Percentiles rank a stretch among this genome's conserved stretches.
phyloP scores from a whole-genome alignment of 2,329 filamentous ascomycete species.

The Pseudogymnoascus verrucosus region DNA sequence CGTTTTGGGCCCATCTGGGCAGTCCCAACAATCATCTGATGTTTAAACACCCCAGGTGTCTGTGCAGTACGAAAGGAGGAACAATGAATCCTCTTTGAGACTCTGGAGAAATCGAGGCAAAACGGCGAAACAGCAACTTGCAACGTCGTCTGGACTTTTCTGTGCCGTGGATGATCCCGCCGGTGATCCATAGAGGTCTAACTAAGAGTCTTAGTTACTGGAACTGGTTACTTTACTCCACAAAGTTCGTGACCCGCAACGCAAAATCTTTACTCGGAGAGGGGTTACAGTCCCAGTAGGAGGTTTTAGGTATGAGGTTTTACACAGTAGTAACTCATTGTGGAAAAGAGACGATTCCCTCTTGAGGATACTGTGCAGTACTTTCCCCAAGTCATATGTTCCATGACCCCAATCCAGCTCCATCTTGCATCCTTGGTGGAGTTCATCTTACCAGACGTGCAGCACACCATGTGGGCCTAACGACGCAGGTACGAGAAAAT shows the following conservation, averaged over 20 bases:
- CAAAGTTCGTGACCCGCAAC: neutral
- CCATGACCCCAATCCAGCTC: conserved; percentile 5
- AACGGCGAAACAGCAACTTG: neutral
- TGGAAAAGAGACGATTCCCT: conserved; percentile 2
- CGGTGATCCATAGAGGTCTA: neutral
- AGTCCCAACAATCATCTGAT: neutral
- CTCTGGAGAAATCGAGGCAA: neutral
- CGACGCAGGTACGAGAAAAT: conserved; percentile 5
- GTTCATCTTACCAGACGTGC: conserved; percentile 6
- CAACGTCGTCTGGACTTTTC: conserved; percentile 5
- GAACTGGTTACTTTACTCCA: neutral
- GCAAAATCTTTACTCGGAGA: conserved; percentile 6
- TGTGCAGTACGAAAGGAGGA: neutral
- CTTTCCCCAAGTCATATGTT: neutral
- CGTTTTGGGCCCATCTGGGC: neutral
- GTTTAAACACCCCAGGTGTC: neutral
- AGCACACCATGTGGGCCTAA: conserved; percentile 7
- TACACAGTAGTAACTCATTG: conserved; percentile 4
- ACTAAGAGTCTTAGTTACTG: conserved; percentile 6
- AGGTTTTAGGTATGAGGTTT: conserved; percentile 5
- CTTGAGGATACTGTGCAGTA: neutral
- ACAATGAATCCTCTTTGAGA: neutral
- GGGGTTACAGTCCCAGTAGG: neutral
- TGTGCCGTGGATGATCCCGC: neutral
- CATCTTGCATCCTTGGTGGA: conserved; percentile 4